Base-by-base conservation (phyloP, 805 yeast genomes). In the Wickerhamiella spandovensis region DNA sequence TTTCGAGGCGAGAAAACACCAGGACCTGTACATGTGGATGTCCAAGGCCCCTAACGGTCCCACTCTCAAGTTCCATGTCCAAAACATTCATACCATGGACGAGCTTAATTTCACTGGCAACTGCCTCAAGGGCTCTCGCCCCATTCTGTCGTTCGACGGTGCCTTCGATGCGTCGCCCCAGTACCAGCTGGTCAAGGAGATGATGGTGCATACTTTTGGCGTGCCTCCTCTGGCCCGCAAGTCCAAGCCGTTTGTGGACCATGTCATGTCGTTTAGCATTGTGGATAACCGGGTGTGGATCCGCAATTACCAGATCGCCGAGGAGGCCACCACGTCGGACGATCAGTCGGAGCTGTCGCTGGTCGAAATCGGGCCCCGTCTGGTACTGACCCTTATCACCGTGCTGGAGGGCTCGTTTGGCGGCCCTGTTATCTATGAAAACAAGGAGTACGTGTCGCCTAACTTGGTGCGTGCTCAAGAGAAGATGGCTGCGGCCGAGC, bases 21-120 rank as follows among this genome's bases (percentile, higher is more conserved):
- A 81, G 67, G 98, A 92, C 69, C 77, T 92, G 62, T 92, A 92
- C 67, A 67, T 92, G 67, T 92, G 97, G 95, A 67, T 92, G 56
- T 78, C 96, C 32, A 90, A 92, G 68, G 92, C 97, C 25, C 98
- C 98, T 43, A 90, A 92, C 65, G 98, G 98, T 1, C 98, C 98
- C 53, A 90, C 97, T 22, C 71, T 85, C 61, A 92, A 92, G 68
- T 90, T 92, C 67, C 92, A 83, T 64, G 76, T 92, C 53, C 96
- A 90, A 69, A 92, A 92, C 68, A 74, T 92, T 69, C 97, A 92
- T 67, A 92, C 97, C 32, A 78, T 88, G 73, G 95, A 89, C 63
- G 98, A 92, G 68, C 73, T 92, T 56, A 89, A 92, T 65, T 92
- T 92, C 71, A 88, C 95, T 12, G 98, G 98, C 48, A 92, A 92